These are phyloP conservation scores for Aspergillus asperescens DNA, from an alignment of 495 filamentous ascomycete species.

Conservation along the genomic window DNA sequence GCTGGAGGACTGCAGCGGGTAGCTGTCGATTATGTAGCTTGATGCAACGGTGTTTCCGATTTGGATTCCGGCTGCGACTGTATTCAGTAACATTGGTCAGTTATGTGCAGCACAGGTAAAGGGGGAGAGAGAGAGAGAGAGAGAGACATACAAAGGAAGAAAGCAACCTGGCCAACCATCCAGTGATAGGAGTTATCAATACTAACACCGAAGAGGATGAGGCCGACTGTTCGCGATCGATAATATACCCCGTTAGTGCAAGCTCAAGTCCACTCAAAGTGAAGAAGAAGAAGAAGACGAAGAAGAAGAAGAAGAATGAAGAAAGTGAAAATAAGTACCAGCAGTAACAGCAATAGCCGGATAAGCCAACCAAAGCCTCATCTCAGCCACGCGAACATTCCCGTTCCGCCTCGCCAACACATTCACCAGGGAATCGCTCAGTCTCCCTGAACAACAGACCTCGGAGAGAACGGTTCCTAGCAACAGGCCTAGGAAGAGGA, in stretches of 20 bases:
- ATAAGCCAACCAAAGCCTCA: slow-evolving; percentile 56
- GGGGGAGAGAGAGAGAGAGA: background rate
- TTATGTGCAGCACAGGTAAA: background rate
- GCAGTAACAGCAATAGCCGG: slow-evolving; percentile 48
- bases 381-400: slow-evolving; percentile 48
- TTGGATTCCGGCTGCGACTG: slow-evolving; percentile 56
- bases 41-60: slow-evolving; percentile 55
- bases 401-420: slow-evolving; percentile 43
- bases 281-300: too few relatives aligned
- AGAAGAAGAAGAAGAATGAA: background rate
- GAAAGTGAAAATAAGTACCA: slow-evolving; percentile 24
- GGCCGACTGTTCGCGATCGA: slow-evolving; percentile 27
- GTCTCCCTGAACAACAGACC: slow-evolving; percentile 47
- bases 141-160: slow-evolving; percentile 43
- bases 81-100: background rate
- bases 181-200: slow-evolving; percentile 54
- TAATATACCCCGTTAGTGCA: too few relatives aligned
- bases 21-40: slow-evolving; percentile 54
- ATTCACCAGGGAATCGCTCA: slow-evolving; percentile 51
- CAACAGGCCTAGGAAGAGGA: slow-evolving; percentile 54
- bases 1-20: slow-evolving; percentile 53
- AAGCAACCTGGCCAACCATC: slow-evolving; percentile 56
- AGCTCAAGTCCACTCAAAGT: too few relatives aligned
- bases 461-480: slow-evolving; percentile 53
- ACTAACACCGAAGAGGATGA: slow-evolving; percentile 53